phyloP scores from a whole-genome alignment of 2,329 filamentous ascomycete species.

The Trichophyton rubrum region DNA sequence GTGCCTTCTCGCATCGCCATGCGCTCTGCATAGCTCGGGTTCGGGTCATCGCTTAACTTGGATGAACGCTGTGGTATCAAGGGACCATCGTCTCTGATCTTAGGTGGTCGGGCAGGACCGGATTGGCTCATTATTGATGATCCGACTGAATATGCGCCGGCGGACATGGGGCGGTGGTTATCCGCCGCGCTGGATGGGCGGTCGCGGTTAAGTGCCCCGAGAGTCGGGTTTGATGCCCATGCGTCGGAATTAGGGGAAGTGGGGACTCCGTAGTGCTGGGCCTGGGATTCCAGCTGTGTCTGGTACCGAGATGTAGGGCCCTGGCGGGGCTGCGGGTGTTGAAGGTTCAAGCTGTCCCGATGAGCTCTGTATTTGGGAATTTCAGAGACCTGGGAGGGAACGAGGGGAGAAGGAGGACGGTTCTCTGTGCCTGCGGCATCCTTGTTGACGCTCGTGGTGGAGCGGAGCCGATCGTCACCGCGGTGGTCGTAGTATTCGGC shows the following conservation, averaged over 20 bases:
- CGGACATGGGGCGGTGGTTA: slow-evolving; percentile 31
- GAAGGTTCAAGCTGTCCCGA: slow-evolving; percentile 50
- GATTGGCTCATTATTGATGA: slow-evolving; percentile 26
- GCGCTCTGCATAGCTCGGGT: slow-evolving; percentile 30
- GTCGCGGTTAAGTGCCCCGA: slow-evolving; percentile 20
- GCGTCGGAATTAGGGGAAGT: slow-evolving; percentile 33
- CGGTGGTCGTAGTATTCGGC: slow-evolving; percentile 36
- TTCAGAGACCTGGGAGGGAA: slow-evolving; percentile 45
- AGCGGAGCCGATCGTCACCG: slow-evolving; percentile 35
- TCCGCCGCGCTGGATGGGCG: slow-evolving; percentile 22
- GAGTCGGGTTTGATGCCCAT: slow-evolving; percentile 34
- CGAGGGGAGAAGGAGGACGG: slow-evolving; percentile 47
- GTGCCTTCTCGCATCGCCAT: slow-evolving; percentile 24
- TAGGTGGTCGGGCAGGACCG: slow-evolving; percentile 40
- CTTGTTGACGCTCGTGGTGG: slow-evolving; percentile 29
- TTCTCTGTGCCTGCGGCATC: slow-evolving; percentile 33
- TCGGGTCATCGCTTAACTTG: slow-evolving; percentile 27
- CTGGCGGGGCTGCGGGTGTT: slow-evolving; percentile 52
- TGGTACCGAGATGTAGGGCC: slow-evolving; percentile 52
- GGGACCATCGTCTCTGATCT: slow-evolving; percentile 45
- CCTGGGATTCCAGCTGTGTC: slow-evolving; percentile 48
- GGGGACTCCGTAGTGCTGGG: slow-evolving; percentile 39
- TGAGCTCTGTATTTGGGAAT: slow-evolving; percentile 54
- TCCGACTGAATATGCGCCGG: slow-evolving; percentile 34
- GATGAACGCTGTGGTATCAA: slow-evolving; percentile 42